phyloP scores from a whole-genome alignment of 768 basidiomycete genomes.

The Imleria badia region DNA sequence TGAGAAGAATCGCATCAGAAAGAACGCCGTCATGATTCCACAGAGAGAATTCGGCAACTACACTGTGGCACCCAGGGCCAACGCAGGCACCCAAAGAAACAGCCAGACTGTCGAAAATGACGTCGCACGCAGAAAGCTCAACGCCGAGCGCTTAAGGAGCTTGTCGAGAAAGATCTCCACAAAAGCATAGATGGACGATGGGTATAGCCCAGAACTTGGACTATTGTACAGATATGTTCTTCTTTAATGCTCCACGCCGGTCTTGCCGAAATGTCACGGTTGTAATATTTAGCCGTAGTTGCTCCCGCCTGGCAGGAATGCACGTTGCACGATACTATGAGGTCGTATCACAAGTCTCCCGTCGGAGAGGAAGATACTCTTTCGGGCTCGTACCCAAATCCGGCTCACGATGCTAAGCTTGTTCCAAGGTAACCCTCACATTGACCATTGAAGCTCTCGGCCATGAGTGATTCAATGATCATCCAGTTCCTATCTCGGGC shows the following conservation, averaged over 20 bases:
- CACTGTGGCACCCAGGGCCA: conserved; percentile 70
- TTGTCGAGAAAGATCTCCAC: conserved; percentile 52
- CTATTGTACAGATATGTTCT: conserved; percentile 6
- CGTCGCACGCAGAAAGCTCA: conserved; percentile 69
- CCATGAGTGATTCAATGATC: too few species aligned
- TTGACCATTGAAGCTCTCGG: too few species aligned
- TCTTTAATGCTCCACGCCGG: not conserved
- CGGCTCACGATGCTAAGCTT: too few species aligned
- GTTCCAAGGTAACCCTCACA: too few species aligned
- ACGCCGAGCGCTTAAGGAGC: conserved; percentile 68
- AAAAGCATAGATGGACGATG: conserved; percentile 16
- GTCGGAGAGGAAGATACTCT: too few species aligned
- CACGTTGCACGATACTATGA: too few species aligned
- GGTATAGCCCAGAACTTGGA: not conserved
- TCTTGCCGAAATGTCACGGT: not conserved
- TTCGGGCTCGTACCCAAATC: too few species aligned
- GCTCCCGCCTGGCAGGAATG: too few species aligned
- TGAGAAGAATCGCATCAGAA: conserved; percentile 68
- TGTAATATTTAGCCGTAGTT: too few species aligned
- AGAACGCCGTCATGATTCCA: conserved; percentile 84
- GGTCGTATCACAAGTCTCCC: too few species aligned
- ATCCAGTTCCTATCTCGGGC: too few species aligned
- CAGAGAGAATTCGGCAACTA: conserved; percentile 73
- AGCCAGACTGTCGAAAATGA: conserved; percentile 70
- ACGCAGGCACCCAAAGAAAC: conserved; percentile 48